Evolutionary conservation across 805 yeast genomes (phyloP).

Genomic region (Ogataea corticis): DNA sequence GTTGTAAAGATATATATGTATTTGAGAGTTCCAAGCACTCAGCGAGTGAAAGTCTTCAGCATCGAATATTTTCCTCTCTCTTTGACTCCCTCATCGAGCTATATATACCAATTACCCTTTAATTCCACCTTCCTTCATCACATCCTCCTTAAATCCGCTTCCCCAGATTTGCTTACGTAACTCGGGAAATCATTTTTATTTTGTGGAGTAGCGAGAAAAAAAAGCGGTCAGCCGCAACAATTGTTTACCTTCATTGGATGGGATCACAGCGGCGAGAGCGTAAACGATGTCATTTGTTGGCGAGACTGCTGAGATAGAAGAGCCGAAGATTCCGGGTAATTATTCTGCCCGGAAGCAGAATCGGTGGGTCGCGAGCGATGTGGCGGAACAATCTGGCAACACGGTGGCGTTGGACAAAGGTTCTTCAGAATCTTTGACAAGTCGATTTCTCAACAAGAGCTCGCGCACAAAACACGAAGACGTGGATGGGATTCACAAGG

Average conservation of each 20-base stretch:
- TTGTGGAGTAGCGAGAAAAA: slow-evolving; percentile 1
- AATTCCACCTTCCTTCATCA: too few species aligned
- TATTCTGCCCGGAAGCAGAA: slow-evolving; percentile 55
- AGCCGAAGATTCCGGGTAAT: slow-evolving; percentile 48
- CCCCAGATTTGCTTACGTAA: background rate
- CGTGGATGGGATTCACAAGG: slow-evolving; percentile 67
- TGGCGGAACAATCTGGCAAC: background rate
- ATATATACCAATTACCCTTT: too few species aligned
- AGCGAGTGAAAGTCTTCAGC: too few species aligned
- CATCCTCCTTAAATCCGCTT: too few species aligned
- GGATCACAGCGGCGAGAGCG: too few species aligned
- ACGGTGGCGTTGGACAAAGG: background rate
- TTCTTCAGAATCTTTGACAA: slow-evolving; percentile 15
- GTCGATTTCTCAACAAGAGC: slow-evolving; percentile 16
- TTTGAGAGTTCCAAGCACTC: too few species aligned
- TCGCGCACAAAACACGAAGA: slow-evolving; percentile 19
- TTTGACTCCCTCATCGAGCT: too few species aligned
- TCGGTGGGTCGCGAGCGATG: slow-evolving; percentile 43
- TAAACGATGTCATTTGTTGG: slow-evolving; percentile 2
- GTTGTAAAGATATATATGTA: too few species aligned
- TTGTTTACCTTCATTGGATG: background rate
- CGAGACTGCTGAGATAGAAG: slow-evolving; percentile 37
- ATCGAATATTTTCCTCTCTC: too few species aligned
- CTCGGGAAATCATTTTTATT: background rate
- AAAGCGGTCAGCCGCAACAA: slow-evolving; percentile 1